A percentile compares a stretch with the other conserved stretches of the same genome.
phyloP scores from a whole-genome alignment of 192 early-diverging fungal genomes.

The Spinellus fusiger region DNA sequence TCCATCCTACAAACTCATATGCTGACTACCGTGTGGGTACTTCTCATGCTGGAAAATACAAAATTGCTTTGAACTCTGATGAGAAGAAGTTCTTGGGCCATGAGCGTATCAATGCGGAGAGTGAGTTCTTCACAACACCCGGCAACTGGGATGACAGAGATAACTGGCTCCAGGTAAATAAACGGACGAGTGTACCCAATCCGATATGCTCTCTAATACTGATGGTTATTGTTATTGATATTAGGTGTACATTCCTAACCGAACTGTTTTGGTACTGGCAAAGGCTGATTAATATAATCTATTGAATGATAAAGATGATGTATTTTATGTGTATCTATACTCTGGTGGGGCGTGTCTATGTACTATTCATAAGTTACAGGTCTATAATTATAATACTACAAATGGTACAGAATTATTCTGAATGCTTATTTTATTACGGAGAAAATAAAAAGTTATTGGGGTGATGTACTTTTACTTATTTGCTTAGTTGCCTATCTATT shows the following conservation, averaged over 20 bases:
- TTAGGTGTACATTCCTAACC: slow-evolving; percentile 67
- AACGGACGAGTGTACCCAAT: no score
- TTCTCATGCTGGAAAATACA: slow-evolving; percentile 63
- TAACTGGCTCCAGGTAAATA: slow-evolving; percentile 67
- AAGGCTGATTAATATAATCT: not conserved
- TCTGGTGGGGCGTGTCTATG: no score
- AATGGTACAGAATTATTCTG: no score
- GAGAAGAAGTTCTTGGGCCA: slow-evolving; percentile 74
- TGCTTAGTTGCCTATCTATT: no score
- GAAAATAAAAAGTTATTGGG: no score
- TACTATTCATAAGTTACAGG: no score
- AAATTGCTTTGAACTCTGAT: slow-evolving; percentile 75
- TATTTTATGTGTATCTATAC: no score
- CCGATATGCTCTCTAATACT: not conserved
- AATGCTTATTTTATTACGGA: no score
- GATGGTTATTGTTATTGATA: not conserved
- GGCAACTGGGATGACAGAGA: slow-evolving; percentile 65
- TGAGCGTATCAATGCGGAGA: slow-evolving; percentile 56
- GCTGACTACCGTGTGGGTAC: slow-evolving; percentile 85
- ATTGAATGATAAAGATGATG: not conserved
- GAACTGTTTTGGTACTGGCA: slow-evolving; percentile 62
- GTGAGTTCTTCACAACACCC: slow-evolving; percentile 66
- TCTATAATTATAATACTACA: no score
- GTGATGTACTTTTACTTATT: no score
- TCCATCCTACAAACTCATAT: slow-evolving; percentile 80